Evolutionary conservation across 768 basidiomycete species (phyloP), one percentile per base, ranked within the genome.

Genomic region (Lactarius hatsudake): DNA sequence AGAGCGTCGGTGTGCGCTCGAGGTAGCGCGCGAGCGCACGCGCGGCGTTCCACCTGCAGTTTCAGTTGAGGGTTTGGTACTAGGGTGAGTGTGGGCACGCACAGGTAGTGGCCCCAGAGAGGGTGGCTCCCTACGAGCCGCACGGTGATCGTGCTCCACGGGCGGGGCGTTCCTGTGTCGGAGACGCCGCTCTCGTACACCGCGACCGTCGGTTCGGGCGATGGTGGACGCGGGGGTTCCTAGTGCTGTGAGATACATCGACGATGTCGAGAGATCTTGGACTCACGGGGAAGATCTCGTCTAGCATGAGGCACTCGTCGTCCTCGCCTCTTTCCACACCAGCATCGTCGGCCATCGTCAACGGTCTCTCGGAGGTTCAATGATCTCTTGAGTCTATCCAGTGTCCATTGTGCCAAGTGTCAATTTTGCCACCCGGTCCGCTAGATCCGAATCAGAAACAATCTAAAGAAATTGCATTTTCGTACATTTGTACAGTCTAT

Each of bases 81-180:
- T 30, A 30, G 30, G 30, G 32, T 32, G 7, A 6, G 32, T 8
- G 32, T 32, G 32, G 6, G 32, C 32, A 36, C 80, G 67, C 71
- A 93, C 91, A 93, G 75, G 73, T 92, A 79, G 73, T 93, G 90
- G 1, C 86, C 92, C 91, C 91, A 94, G 5, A 94, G 78, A 1
- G 91, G 88, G 73, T 93, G 93, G 1, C 83, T 83, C 17, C 93
- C 93, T 0, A 94, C 90, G 8, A 94, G 81, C 66, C 85, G 79
- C 48, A 94, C 88, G 6, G 78, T 76, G 18, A 94, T 79, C 40
- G 80, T 43, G 26, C 66, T 71, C 78, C 78, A 78, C 9, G 28
- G 17, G 13, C 9, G 34, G 42, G 48, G 48, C 23, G 42, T 51
- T n/a, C 55, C 20, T n/a, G 2, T 0, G 51, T 32, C 43, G 38